Evolutionary conservation across 2,329 filamentous ascomycete genomes (phyloP), one percentile per base, ranked within the genome.

Genomic region (Talaromyces sp.): DNA sequence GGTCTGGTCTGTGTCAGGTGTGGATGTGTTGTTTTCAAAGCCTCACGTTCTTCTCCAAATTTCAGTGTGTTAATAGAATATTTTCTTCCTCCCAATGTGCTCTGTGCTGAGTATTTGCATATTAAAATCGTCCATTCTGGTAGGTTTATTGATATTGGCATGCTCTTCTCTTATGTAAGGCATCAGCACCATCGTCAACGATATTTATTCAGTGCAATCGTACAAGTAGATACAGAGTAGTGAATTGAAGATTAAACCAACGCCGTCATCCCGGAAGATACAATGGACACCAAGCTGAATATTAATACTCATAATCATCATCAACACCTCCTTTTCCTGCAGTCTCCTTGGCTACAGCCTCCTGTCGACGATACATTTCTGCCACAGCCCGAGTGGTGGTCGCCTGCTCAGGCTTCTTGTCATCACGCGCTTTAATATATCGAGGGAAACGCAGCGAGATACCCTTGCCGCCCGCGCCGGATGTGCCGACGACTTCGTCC

Each of bases 331-430:
- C 91, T 81, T 96, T 96, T 65, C 91, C 89, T 0, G 90, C 88
- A 80, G 91, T 93, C 67, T 83, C 92, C 83, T 95, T 96, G 13
- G 87, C 82, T 60, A 97, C 92, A 71, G 90, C 91, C 82, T 98
- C 94, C 82, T 99, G 95, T 80, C 91, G 93, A 70, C 89, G 85
- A 80, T 98, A 99, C 94, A 99, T 97, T 78, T 98, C 95, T 0
- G 93, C 93, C 59, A 99, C 91, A 79, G 95, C 91, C 60, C 89
- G 84, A 68, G 89, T 92, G 38, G 85, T 90, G 45, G 93, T 97
- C 15, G 95, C 95, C 80, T 94, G 86, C 68, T 97, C 93, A 0
- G 92, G 88, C 81, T 96, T 97, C 85, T 99, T 99, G 76, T 99
- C 95, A 67, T 98, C 94, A 67, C 95, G 86, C 47, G 92, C 81